phyloP scores from a whole-genome alignment of 768 basidiomycete species.

The Mycena galopus region DNA sequence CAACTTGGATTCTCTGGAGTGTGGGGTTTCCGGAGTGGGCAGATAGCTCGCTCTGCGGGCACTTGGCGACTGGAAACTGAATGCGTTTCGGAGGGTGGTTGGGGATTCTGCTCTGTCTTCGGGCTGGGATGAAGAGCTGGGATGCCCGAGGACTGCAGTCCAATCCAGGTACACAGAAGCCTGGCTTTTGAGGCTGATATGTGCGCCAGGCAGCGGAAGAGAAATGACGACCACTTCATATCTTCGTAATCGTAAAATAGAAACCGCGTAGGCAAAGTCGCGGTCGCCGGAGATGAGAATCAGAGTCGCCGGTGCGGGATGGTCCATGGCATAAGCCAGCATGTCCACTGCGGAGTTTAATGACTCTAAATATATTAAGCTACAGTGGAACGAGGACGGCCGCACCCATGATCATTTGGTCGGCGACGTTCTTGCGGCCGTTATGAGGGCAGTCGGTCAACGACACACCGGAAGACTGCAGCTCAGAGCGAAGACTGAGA shows the following conservation, averaged over 20 bases:
- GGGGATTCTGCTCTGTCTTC: constrained; percentile 2
- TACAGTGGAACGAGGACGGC: constrained; percentile 23
- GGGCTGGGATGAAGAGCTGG: not conserved
- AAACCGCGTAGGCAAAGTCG: constrained; percentile 75
- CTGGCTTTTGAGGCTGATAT: constrained; percentile 64
- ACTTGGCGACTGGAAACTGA: constrained; percentile 8
- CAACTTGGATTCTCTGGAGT: not conserved
- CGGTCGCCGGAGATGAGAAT: constrained; percentile 77
- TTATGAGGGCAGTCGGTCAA: constrained; percentile 54
- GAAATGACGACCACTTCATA: constrained; percentile 67
- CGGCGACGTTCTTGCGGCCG: constrained; percentile 56
- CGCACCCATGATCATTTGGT: constrained; percentile 65
- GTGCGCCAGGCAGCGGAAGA: constrained; percentile 48
- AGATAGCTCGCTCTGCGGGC: constrained; percentile 9
- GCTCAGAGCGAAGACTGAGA: constrained; percentile 55
- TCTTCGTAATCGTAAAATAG: constrained; percentile 65
- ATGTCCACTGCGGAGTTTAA: constrained; percentile 68
- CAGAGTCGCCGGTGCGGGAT: constrained; percentile 64
- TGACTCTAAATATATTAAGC: not conserved
- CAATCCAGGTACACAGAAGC: constrained; percentile 68
- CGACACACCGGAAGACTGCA: constrained; percentile 63
- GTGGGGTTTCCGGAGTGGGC: not conserved
- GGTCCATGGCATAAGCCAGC: constrained; percentile 75
- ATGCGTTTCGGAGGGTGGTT: not conserved
- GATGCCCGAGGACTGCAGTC: constrained; percentile 50